These are phyloP conservation scores for Bolboschoenus planiculmis DNA, from an alignment of 176 grass and related monocot species.

Conservation along the genomic window DNA sequence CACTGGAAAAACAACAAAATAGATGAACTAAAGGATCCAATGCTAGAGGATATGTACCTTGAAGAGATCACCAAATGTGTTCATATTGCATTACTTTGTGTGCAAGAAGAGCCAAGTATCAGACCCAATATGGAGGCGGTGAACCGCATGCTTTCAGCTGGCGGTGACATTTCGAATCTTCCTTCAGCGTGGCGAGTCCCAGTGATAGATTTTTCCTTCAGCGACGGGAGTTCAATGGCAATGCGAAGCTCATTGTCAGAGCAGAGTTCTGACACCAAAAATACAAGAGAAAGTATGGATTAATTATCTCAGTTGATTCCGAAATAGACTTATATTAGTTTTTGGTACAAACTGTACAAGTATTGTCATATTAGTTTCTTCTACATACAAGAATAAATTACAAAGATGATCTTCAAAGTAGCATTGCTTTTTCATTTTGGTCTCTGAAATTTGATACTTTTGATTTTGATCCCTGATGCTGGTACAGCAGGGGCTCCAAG, in stretches of 20 bases:
- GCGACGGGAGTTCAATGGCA: background rate
- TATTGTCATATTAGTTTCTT: no score
- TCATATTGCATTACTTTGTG: conserved; percentile 7
- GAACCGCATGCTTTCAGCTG: background rate
- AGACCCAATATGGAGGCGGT: conserved; percentile 10
- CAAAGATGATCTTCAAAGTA: background rate
- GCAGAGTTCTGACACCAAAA: background rate
- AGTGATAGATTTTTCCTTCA: background rate
- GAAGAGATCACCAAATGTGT: conserved; percentile 28
- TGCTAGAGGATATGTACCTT: conserved; percentile 19
- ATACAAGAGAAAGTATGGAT: no score
- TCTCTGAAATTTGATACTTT: background rate
- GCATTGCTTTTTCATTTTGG: background rate
- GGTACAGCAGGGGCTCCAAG: no score
- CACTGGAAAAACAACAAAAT: conserved; percentile 16
- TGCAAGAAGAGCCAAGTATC: background rate
- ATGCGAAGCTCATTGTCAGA: background rate
- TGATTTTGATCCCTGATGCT: background rate
- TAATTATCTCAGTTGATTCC: background rate
- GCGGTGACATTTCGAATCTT: background rate
- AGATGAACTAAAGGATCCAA: conserved; percentile 31
- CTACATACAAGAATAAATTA: no score
- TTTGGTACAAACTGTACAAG: no score
- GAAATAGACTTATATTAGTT: background rate
- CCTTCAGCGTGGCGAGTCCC: background rate